phyloP scores from a whole-genome alignment of 1,139 yeast genomes.

The Geotrichum macrosporum region DNA sequence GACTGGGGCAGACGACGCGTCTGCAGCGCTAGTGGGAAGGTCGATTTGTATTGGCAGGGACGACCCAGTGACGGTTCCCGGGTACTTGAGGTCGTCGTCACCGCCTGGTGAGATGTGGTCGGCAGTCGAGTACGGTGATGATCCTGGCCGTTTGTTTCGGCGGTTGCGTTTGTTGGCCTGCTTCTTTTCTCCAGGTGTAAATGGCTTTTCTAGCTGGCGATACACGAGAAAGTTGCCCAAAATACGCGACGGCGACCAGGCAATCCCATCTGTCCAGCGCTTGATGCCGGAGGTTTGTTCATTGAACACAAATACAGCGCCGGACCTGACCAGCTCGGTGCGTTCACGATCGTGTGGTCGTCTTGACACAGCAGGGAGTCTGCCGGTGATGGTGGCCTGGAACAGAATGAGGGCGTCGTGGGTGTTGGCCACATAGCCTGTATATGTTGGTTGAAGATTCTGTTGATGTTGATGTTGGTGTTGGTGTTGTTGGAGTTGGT shows the following conservation, averaged over 20 bases:
- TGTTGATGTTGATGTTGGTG: too few relatives aligned
- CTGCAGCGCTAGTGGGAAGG: constrained; percentile 12
- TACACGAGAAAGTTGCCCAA: constrained; percentile 79
- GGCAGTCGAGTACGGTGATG: constrained; percentile 5
- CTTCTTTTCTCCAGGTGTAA: constrained; percentile 43
- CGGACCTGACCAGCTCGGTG: constrained; percentile 59
- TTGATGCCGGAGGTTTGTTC: constrained; percentile 81
- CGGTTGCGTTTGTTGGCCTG: constrained; percentile 33
- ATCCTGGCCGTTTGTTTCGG: constrained; percentile 8
- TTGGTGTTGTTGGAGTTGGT: neutral
- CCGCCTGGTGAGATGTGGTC: constrained; percentile 2
- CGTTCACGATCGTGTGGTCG: constrained; percentile 84
- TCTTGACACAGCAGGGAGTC: constrained; percentile 61
- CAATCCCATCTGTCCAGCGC: constrained; percentile 91
- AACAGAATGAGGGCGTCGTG: constrained; percentile 79
- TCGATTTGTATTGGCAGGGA: constrained; percentile 21
- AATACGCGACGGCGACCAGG: constrained; percentile 89
- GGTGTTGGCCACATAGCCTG: constrained; percentile 76
- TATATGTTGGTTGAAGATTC: constrained; percentile 55
- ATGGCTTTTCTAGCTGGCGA: constrained; percentile 64
- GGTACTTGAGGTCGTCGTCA: constrained; percentile 17
- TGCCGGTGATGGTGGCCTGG: constrained; percentile 66
- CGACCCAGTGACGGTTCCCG: constrained; percentile 18
- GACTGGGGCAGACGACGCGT: constrained; percentile 22
- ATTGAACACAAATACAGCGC: constrained; percentile 77